Evolutionary conservation across 257 asterid genomes (phyloP).

Genomic region (Solanum piurae): DNA sequence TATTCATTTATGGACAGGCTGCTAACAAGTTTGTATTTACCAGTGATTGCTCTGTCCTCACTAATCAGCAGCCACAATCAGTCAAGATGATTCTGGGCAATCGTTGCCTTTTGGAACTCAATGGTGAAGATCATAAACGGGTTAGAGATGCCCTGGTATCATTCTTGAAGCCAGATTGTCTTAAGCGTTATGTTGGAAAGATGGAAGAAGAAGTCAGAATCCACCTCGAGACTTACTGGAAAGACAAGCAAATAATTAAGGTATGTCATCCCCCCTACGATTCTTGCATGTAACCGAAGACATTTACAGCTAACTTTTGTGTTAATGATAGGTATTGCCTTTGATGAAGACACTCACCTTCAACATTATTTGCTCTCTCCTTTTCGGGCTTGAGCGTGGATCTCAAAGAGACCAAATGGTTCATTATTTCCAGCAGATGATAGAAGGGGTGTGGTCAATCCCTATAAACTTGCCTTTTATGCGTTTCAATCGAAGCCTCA

Average conservation of each 20-base stretch:
- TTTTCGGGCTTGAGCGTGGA: constrained; percentile 48
- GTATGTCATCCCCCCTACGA: constrained; percentile 4
- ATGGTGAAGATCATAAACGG: constrained; percentile 53
- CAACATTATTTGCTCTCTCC: constrained; percentile 64
- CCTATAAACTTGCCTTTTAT: constrained; percentile 59
- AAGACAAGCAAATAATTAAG: constrained; percentile 42
- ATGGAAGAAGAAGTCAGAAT: constrained; percentile 43
- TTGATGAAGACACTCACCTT: constrained; percentile 62
- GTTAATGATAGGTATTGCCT: constrained; percentile 41
- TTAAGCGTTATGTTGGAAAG: constrained; percentile 50
- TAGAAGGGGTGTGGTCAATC: constrained; percentile 58
- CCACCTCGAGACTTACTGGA: constrained; percentile 48
- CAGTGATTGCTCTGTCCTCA: constrained; percentile 25
- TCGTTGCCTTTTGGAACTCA: constrained; percentile 45
- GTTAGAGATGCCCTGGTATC: constrained; percentile 50
- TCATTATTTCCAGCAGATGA: constrained; percentile 30
- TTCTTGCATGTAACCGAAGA: not conserved
- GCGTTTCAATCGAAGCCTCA: constrained; percentile 52
- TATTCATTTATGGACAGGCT: constrained; percentile 59
- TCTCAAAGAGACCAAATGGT: constrained; percentile 32
- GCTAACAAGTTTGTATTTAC: constrained; percentile 64
- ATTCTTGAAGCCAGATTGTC: constrained; percentile 51
- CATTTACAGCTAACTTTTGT: not conserved
- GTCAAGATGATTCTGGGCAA: constrained; percentile 52
- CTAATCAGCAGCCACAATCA: constrained; percentile 46